Evolutionary conservation across 805 yeast species (phyloP).

Genomic region (Nadsonia fulvescens): DNA sequence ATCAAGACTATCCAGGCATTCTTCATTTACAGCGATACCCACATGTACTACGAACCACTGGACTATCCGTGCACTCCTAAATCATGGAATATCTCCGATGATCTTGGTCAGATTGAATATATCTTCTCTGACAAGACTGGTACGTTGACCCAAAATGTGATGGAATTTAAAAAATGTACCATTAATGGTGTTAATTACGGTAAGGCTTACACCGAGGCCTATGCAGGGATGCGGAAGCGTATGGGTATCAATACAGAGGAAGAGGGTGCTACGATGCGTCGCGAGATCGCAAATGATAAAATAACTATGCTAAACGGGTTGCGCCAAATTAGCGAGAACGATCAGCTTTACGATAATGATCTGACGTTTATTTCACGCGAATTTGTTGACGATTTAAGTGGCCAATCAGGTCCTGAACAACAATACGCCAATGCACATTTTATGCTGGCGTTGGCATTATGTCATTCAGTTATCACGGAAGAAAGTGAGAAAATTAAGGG

Average conservation of each 20-base stretch:
- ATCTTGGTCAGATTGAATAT: slow-evolving; percentile 70
- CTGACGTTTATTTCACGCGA: slow-evolving; percentile 51
- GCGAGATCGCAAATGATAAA: slow-evolving; percentile 28
- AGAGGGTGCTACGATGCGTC: slow-evolving; percentile 31
- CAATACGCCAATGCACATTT: slow-evolving; percentile 36
- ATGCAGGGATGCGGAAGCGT: slow-evolving; percentile 50
- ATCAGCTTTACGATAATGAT: slow-evolving; percentile 33
- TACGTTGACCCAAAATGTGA: slow-evolving; percentile 64
- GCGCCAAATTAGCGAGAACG: slow-evolving; percentile 21
- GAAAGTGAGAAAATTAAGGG: slow-evolving; percentile 20
- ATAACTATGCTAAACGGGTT: slow-evolving; percentile 30
- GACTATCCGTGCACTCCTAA: slow-evolving; percentile 73
- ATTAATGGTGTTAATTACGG: slow-evolving; percentile 56
- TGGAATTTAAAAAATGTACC: slow-evolving; percentile 72
- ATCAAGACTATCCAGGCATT: slow-evolving; percentile 66
- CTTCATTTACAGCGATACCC: slow-evolving; percentile 52
- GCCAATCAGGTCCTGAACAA: slow-evolving; percentile 22
- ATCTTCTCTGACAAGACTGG: slow-evolving; percentile 75
- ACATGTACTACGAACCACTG: slow-evolving; percentile 49
- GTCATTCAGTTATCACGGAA: slow-evolving; percentile 67
- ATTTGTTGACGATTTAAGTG: slow-evolving; percentile 33
- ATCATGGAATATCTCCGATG: slow-evolving; percentile 75
- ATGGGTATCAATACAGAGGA: slow-evolving; percentile 42
- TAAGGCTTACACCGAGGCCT: slow-evolving; percentile 57
- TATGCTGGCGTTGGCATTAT: slow-evolving; percentile 54